phyloP scores from a whole-genome alignment of 2,329 filamentous ascomycete species.

The Sarocladiaceae sp. region DNA sequence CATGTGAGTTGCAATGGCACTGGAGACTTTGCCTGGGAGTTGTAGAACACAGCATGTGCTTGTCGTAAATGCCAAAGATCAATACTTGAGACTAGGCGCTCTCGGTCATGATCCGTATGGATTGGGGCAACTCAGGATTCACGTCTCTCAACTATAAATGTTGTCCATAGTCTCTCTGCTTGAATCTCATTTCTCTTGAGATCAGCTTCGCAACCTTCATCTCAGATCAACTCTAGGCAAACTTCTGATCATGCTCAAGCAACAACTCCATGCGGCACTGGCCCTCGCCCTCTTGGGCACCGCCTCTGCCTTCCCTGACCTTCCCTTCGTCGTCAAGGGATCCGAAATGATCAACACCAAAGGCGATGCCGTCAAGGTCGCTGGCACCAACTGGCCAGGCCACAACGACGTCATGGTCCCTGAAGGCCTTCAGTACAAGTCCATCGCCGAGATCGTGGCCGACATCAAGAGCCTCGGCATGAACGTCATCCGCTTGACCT shows the following conservation, averaged over 20 bases:
- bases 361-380: conserved; percentile 39
- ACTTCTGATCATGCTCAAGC: not conserved
- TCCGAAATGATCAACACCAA: conserved; percentile 36
- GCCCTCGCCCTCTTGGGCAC: conserved; percentile 2
- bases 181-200: too few relatives aligned
- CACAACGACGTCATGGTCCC: conserved; percentile 58
- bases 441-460: conserved; percentile 45
- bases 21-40: too few relatives aligned
- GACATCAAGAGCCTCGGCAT: conserved; percentile 54
- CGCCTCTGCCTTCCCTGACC: conserved; percentile 13
- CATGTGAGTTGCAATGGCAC: too few relatives aligned
- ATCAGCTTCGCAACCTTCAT: too few relatives aligned
- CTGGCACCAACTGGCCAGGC: conserved; percentile 57
- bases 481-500: conserved; percentile 58
- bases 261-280: not conserved
- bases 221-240: too few relatives aligned
- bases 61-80: too few relatives aligned
- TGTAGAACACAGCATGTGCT: too few relatives aligned
- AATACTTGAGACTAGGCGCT: too few relatives aligned
- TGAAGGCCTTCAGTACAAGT: conserved; percentile 57
- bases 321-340: conserved; percentile 33
- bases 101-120: too few relatives aligned
- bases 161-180: too few relatives aligned
- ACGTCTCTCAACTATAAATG: too few relatives aligned
- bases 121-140: too few relatives aligned